These are phyloP conservation scores for Blumeria hordei DNA, from an alignment of 2,329 filamentous ascomycete genomes.

Conservation along the genomic window DNA sequence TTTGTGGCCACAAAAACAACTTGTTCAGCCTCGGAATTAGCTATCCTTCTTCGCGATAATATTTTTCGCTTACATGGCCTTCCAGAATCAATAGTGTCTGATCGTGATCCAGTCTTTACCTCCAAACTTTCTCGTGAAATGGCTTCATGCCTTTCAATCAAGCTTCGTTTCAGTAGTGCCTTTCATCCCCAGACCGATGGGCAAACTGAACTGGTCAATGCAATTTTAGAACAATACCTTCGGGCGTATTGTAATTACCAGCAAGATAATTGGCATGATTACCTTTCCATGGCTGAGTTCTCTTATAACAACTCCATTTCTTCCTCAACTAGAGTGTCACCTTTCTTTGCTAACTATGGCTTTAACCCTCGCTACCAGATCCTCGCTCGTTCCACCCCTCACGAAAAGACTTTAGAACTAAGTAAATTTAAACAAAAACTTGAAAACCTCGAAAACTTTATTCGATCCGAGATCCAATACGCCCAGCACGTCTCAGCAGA, in stretches of 20 bases:
- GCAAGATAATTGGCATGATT: conserved; percentile 3
- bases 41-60: background rate
- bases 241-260: conserved; percentile 3
- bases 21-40: background rate
- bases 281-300: conserved; percentile 3
- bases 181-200: conserved; percentile 4
- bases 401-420: background rate
- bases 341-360: background rate
- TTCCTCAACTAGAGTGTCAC: background rate
- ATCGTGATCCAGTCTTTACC: background rate
- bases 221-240: conserved; percentile 3
- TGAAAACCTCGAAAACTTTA: background rate
- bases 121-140: background rate
- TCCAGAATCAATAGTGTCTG: background rate
- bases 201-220: conserved; percentile 1
- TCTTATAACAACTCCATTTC: conserved; percentile 2
- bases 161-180: background rate
- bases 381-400: background rate
- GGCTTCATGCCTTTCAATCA: background rate
- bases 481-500: background rate
- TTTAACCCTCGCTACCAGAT: background rate
- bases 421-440: background rate
- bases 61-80: background rate
- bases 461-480: background rate
- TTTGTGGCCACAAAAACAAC: background rate